Evolutionary conservation across 1,284 basidiomycete species (phyloP).

Genomic region (Boletus semigastroideus): DNA sequence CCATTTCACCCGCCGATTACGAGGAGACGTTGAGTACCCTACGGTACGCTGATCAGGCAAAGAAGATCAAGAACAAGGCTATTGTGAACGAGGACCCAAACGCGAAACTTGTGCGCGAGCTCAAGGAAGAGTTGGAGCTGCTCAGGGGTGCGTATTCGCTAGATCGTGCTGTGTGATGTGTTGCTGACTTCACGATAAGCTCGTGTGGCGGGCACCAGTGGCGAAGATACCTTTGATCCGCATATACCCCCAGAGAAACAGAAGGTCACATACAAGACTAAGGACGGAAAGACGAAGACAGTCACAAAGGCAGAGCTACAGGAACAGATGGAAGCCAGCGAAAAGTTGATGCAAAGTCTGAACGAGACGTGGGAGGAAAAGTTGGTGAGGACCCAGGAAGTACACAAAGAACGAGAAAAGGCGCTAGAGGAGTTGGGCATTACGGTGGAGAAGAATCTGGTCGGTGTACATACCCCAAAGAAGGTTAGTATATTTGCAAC

Average conservation of each 20-base stretch:
- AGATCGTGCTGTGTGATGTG: not conserved
- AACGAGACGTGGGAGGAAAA: constrained; percentile 99
- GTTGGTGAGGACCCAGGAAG: constrained; percentile 87
- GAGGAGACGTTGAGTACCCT: constrained; percentile 96
- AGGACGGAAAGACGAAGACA: constrained; percentile 91
- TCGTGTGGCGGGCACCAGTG: constrained; percentile 61
- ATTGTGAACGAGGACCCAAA: constrained; percentile 99
- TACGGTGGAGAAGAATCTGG: constrained; percentile 93
- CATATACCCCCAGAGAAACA: constrained; percentile 92
- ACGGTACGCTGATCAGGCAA: constrained; percentile 96
- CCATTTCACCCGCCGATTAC: constrained; percentile 96
- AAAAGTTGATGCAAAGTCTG: constrained; percentile 94
- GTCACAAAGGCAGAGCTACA: constrained; percentile 97
- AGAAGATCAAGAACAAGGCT: constrained; percentile 99
- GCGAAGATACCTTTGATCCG: constrained; percentile 84
- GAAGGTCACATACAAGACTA: constrained; percentile 92
- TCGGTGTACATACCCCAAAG: constrained; percentile 99
- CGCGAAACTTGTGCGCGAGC: constrained; percentile 95
- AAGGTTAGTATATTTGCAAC: constrained; percentile 51
- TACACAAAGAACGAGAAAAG: constrained; percentile 95
- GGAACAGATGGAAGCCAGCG: constrained; percentile 94
- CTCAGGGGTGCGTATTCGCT: constrained; percentile 59
- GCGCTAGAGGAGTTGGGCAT: constrained; percentile 97
- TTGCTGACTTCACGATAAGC: constrained; percentile 42
- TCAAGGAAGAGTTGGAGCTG: constrained; percentile 96